These are phyloP conservation scores for Phytophthora capsici DNA, from an alignment of 352 stramenopile species.

Conservation along the genomic window DNA sequence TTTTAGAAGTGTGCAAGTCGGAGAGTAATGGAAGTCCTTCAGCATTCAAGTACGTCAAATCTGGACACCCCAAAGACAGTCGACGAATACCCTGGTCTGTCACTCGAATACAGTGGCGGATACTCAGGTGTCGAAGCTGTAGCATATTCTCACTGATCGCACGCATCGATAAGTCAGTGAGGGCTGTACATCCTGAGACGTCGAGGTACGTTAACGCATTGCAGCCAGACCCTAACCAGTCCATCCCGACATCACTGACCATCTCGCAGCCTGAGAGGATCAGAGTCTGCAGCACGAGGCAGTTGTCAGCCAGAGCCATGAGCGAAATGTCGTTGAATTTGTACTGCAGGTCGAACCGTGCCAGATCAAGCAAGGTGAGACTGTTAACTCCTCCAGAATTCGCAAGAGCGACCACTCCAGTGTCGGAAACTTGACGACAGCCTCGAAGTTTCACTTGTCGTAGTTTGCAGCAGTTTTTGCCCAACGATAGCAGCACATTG, in stretches of 20 bases:
- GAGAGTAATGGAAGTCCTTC: constrained; percentile 53
- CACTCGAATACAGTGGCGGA: constrained; percentile 56
- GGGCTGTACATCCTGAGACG: constrained; percentile 81
- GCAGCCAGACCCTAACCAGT: constrained; percentile 88
- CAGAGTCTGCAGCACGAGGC: constrained; percentile 52
- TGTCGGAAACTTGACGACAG: constrained; percentile 90
- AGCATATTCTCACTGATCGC: constrained; percentile 82
- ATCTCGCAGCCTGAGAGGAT: constrained; percentile 88
- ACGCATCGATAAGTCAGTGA: constrained; percentile 89
- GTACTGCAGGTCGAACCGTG: constrained; percentile 89
- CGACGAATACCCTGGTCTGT: constrained; percentile 64
- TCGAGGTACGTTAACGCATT: constrained; percentile 85
- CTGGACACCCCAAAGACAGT: constrained; percentile 52
- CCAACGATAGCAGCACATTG: constrained; percentile 74
- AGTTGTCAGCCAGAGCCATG: constrained; percentile 79
- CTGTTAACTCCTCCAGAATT: constrained; percentile 58
- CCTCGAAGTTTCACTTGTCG: constrained; percentile 72
- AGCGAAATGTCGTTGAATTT: constrained; percentile 93
- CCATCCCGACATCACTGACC: constrained; percentile 92
- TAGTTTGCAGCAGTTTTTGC: constrained; percentile 66
- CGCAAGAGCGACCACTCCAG: constrained; percentile 80
- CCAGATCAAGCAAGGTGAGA: constrained; percentile 81
- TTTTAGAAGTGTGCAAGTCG: constrained; percentile 27
- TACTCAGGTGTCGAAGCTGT: constrained; percentile 55
- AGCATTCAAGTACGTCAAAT: constrained; percentile 52